Conservation (phyloP, 2,329 filamentous ascomycete genomes). For the Paracoccidioides brasiliensis region DNA sequence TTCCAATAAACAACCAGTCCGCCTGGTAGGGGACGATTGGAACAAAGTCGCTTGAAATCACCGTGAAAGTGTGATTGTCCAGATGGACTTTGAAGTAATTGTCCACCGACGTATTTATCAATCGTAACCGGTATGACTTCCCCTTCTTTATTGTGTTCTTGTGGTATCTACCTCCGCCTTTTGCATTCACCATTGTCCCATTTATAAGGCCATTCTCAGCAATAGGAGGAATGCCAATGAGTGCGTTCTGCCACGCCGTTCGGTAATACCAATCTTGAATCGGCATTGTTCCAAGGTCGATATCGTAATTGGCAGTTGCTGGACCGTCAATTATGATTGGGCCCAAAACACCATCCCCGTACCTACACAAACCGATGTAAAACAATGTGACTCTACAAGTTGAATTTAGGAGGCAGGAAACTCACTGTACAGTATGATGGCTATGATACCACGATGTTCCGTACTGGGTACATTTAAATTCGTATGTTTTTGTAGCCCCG, state of each 20-base stretch:
- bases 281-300: slow-evolving; percentile 48
- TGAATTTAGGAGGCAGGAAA: not conserved
- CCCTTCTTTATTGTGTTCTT: not conserved
- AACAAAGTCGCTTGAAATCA: slow-evolving; percentile 5
- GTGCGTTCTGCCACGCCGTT: slow-evolving; percentile 19
- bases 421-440: slow-evolving; percentile 33
- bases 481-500: slow-evolving; percentile 43
- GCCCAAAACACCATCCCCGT: slow-evolving; percentile 41
- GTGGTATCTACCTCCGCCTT: slow-evolving; percentile 1
- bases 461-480: slow-evolving; percentile 43
- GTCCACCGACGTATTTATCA: slow-evolving; percentile 6
- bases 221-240: slow-evolving; percentile 1
- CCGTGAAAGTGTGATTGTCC: slow-evolving; percentile 7
- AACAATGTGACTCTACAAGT: not conserved
- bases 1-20: slow-evolving; percentile 8
- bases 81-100: slow-evolving; percentile 6
- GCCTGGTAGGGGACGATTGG: slow-evolving; percentile 2
- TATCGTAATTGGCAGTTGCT: slow-evolving; percentile 45
- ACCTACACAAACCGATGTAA: not conserved
- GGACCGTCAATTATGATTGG: slow-evolving; percentile 50
- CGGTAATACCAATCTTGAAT: slow-evolving; percentile 52
- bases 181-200: slow-evolving; percentile 5
- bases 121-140: slow-evolving; percentile 3
- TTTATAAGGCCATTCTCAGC: slow-evolving; percentile 4
- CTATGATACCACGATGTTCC: slow-evolving; percentile 50